Percentiles rank a stretch among this genome's conserved stretches.
Evolutionary conservation across 495 filamentous ascomycete genomes (phyloP).

Genomic region (Xylaria castorea): DNA sequence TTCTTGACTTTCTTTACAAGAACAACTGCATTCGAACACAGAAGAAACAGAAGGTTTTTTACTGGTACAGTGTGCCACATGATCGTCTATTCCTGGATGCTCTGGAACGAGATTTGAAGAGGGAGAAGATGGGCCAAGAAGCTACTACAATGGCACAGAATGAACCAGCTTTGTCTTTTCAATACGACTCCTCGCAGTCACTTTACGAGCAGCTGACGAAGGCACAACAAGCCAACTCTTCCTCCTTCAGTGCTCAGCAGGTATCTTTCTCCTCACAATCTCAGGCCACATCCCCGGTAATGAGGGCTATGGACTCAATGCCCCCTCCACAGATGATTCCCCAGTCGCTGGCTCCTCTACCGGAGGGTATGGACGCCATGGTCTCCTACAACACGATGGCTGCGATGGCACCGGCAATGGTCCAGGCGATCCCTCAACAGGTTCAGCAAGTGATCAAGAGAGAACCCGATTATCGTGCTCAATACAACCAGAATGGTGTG

Average conservation of each 20-base stretch:
- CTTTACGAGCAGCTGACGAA: slow-evolving; percentile 99
- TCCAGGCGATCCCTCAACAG: slow-evolving; percentile 67
- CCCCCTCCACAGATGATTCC: slow-evolving; percentile 75
- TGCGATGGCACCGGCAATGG: slow-evolving; percentile 60
- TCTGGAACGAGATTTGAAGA: slow-evolving; percentile 94
- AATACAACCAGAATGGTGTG: slow-evolving; percentile 92
- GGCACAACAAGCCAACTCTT: slow-evolving; percentile 97
- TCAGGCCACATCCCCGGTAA: slow-evolving; percentile 83
- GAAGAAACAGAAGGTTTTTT: slow-evolving; percentile 99
- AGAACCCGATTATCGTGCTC: slow-evolving; percentile 79
- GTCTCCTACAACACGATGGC: slow-evolving; percentile 72
- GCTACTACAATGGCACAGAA: slow-evolving; percentile 94
- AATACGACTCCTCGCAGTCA: slow-evolving; percentile 98
- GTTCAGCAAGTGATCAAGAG: slow-evolving; percentile 79
- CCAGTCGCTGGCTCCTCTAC: slow-evolving; percentile 82
- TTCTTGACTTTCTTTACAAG: slow-evolving; percentile 99
- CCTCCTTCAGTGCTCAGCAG: slow-evolving; percentile 87
- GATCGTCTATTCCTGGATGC: slow-evolving; percentile 97
- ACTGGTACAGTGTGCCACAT: slow-evolving; percentile 99
- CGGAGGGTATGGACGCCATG: slow-evolving; percentile 80
- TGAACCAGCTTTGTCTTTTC: slow-evolving; percentile 96
- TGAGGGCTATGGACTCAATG: slow-evolving; percentile 82
- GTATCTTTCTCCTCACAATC: slow-evolving; percentile 68
- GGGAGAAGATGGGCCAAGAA: slow-evolving; percentile 99
- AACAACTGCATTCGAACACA: slow-evolving; percentile 99